Conservation (phyloP, 1,284 basidiomycete genomes). For the Ustilago hordei region DNA sequence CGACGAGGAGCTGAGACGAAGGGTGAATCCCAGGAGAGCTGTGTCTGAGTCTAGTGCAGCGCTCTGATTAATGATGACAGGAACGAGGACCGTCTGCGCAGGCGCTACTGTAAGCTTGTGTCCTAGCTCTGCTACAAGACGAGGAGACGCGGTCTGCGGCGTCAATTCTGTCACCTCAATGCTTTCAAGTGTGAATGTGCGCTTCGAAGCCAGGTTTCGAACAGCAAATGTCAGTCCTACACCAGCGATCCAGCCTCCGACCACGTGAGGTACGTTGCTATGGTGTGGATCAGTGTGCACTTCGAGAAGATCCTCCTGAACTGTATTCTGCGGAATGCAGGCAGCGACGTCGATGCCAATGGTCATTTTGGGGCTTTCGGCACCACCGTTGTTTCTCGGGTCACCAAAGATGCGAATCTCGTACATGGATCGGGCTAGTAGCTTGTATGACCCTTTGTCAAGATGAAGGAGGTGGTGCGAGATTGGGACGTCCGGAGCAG, state of each 20-base stretch:
- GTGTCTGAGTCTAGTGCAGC: not conserved
- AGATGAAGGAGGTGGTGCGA: slow-evolving; percentile 40
- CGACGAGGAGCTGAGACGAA: not conserved
- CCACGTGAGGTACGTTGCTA: slow-evolving; percentile 45
- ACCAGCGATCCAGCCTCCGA: slow-evolving; percentile 48
- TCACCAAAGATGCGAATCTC: slow-evolving; percentile 57
- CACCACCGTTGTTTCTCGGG: slow-evolving; percentile 19
- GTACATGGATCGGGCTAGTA: slow-evolving; percentile 43
- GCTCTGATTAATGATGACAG: slow-evolving; percentile 15
- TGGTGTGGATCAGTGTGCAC: slow-evolving; percentile 28
- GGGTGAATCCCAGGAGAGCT: not conserved
- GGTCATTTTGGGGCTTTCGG: slow-evolving; percentile 31
- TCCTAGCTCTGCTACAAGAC: slow-evolving; percentile 7
- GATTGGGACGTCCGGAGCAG: not conserved
- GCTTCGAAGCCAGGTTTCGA: slow-evolving; percentile 19
- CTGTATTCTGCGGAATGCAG: slow-evolving; percentile 1
- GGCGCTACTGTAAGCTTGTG: slow-evolving; percentile 6
- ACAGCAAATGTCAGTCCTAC: slow-evolving; percentile 39
- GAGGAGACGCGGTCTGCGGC: not conserved
- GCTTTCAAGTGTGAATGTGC: slow-evolving; percentile 6
- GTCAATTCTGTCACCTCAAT: not conserved
- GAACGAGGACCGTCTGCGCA: slow-evolving; percentile 14
- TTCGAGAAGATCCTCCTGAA: not conserved
- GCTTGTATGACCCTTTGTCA: slow-evolving; percentile 32
- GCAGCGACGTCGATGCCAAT: slow-evolving; percentile 39